Base-by-base conservation (phyloP, 768 basidiomycete genomes). In the Russula virescens region DNA sequence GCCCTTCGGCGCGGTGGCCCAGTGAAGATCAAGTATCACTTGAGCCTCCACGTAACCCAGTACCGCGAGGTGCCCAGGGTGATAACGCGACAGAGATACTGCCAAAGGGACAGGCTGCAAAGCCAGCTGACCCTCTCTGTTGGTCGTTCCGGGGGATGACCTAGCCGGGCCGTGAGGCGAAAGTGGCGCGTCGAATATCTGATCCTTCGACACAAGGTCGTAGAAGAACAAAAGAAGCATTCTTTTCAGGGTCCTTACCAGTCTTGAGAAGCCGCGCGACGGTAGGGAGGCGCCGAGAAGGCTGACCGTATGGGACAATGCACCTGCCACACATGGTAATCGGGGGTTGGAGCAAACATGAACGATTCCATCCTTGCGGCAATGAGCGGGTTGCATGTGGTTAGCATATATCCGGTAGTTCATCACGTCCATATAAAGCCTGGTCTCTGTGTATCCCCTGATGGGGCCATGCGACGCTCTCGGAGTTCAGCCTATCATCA, bases 71-170 rank as follows among this genome's bases (percentile, higher is more conserved):
- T 43, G 57, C 47, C 14, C n/a, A 47, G 57, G 62, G 62, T 58
- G 62, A 63, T 63, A 63, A 55, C 52, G 62, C 62, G 57, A 59
- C 46, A 47, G 11, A 46, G 38, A 14, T 42, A 52, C 21, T 19
- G 26, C 52, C 52, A 23, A 47, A 52, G 28, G 14, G 47, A 43
- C 40, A 25, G 23, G 10, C 47, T 35, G 21, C 34, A 19, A 31
- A 21, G 28, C 51, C 58, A 63, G 58, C 46, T 58, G 62, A 59
- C 58, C 57, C 25, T 28, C 34, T 46, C 19, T 13, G 48, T 45
- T 25, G 56, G 48, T 45, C 31, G 56, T 23, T 34, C 54, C 60
- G 50, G 14, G 31, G 5, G 6, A 55, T 49, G 46, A 42, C 38
- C 38, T 23, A 31, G n/a, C 53, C 58, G 58, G 62, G 13, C 62